Base-by-base conservation (phyloP, 2,329 filamentous ascomycete species). In the Fusarium sulawesiense region DNA sequence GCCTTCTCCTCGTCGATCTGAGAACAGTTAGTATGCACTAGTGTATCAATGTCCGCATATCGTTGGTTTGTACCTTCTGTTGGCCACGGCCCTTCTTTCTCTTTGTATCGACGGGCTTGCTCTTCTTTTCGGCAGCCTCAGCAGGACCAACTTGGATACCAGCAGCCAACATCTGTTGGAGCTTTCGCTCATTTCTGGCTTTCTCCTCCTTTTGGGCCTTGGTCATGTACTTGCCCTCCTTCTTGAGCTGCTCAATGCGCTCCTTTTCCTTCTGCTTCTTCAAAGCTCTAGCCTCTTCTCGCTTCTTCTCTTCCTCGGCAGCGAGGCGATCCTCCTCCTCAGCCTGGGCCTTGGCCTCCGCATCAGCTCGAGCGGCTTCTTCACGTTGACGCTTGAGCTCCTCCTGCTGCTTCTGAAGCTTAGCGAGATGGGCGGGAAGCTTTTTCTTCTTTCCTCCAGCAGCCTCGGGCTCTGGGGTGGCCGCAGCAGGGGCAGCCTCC, bases 201-300 rank as follows among this genome's bases (percentile, higher is more conserved):
- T 93, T 93, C 77, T 93, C 92, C 75, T 94, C 92, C 77, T 90
- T 92, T 78, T 97, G 92, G 16, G 93, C 92, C 81, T 95, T 94
- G 71, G 93, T 95, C 76, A 95, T 83, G 81, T 92, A 95, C 77
- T 93, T 95, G 78, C 93, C 93, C 79, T 94, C 92, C 79, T 92
- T 93, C 87, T 95, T 96, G 60, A 93, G 87, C 82, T 95, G 91
- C 77, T 96, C 93, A 65, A 95, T 90, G 80, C 88, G 93, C 79
- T 94, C 92, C 84, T 92, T 95, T 76, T 97, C 93, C 78, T 89
- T 93, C 76, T 93, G 92, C 85, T 95, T 96, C 86, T 92, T 95
- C 45, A 89, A 81, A 3, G 89, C 89, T 80, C 89, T 93, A 54
- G 89, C 89, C 76, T 95, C 93, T 75, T 93, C 92, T 71, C 84